A percentile compares a stretch with the other conserved stretches of the same genome.
Evolutionary conservation across 257 asterid species (phyloP).

Genomic region (Agastache rugosa): DNA sequence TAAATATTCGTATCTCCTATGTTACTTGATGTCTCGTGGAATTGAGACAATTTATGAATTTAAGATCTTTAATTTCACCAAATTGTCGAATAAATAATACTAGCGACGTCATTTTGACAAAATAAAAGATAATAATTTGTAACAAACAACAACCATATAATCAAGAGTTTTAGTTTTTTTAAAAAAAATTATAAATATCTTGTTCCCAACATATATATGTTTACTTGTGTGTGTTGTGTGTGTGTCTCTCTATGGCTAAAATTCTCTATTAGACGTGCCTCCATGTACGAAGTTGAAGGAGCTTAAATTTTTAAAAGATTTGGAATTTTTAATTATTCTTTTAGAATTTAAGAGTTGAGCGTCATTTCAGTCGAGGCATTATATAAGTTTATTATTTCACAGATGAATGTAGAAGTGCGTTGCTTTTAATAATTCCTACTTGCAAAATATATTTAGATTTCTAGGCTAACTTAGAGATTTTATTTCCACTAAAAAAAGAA

Average conservation of each 20-base stretch:
- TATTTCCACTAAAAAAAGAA: too few species aligned
- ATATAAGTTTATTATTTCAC: too few species aligned
- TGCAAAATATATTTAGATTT: too few species aligned
- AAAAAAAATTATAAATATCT: background rate
- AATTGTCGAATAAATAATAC: background rate
- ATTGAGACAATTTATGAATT: background rate
- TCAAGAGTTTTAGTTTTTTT: slow-evolving; percentile 10
- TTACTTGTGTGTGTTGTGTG: background rate
- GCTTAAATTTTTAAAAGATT: background rate
- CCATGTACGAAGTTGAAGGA: slow-evolving; percentile 21
- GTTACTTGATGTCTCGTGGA: background rate
- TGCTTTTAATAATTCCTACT: too few species aligned
- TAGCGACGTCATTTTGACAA: slow-evolving; percentile 13
- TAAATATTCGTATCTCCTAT: background rate
- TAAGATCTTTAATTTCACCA: background rate
- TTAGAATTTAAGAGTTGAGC: background rate
- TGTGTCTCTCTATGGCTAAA: background rate
- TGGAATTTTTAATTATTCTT: background rate
- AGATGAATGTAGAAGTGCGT: too few species aligned
- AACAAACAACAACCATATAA: slow-evolving; percentile 19
- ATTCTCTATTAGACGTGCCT: slow-evolving; percentile 34
- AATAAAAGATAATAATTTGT: slow-evolving; percentile 8
- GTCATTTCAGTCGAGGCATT: too few species aligned
- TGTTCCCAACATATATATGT: background rate
- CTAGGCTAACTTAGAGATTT: too few species aligned